Evolutionary conservation across 805 yeast species (phyloP), one percentile per base, ranked within the genome.

Genomic region (Jamesozyma lodderae): DNA sequence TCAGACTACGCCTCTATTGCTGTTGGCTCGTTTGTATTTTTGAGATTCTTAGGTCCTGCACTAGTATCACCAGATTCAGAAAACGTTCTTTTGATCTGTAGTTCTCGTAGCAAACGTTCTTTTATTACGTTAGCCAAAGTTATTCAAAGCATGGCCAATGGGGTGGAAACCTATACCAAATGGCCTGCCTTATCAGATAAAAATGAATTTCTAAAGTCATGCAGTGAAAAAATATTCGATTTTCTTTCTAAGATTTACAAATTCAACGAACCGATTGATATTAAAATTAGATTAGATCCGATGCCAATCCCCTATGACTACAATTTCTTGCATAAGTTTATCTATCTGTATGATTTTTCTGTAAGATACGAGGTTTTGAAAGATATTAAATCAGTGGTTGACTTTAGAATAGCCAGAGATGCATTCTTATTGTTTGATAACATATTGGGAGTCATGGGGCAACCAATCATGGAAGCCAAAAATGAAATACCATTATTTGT

Each of bases 91-190:
- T 55, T 53, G 13, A 47, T 68, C 54, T 49, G 72, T 13, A 63
- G 62, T 36, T 46, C 57, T 13, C 55, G 52, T 19, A 64, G 67
- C 2, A 67, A 84, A 44, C 70, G 92, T 47, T 74, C 82, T 0
- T 70, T 82, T 38, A 75, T 87, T 46, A 77, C 83, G 41, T 57
- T 87, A 22, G 94, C 94, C 1, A 82, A 84, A 48, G 77, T 81
- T 11, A 61, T 88, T 20, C 96, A 88, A 60, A 74, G 78, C 46
- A 74, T 86, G 66, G 94, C 94, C 1, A 88, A 87, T 57, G 88
- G 85, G 24, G 70, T 90, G 0, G 64, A 82, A 5, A 64, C 68
- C 3, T 60, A 77, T 17, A 59, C 78, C 33, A 86, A 76, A 52
- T 75, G 81, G 73, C 79, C 81, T 1, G 59, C 75, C 1, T 56